These are phyloP conservation scores for Colletotrichum destructivum DNA, from an alignment of 2,329 filamentous ascomycete genomes.

Conservation along the genomic window DNA sequence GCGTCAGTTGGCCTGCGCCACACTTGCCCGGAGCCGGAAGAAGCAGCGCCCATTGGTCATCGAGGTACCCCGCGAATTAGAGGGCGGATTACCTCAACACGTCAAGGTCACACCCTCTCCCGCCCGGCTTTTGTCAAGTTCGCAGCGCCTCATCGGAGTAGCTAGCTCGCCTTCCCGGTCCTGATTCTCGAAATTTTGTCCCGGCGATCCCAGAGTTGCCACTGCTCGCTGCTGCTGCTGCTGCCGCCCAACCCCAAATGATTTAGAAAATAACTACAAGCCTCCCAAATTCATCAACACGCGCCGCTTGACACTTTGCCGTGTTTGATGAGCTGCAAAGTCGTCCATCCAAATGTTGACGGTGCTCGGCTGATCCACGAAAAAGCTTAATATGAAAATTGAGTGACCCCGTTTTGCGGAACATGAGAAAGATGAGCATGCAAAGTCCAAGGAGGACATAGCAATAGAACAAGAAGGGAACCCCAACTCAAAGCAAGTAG, in stretches of 20 bases:
- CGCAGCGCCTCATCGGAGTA: slow-evolving; percentile 15
- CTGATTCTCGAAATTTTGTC: neutral
- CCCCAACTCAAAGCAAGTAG: neutral
- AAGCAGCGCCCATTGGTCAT: slow-evolving; percentile 3
- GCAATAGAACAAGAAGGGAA: neutral
- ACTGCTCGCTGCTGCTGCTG: neutral
- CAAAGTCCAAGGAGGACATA: neutral
- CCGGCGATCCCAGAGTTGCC: slow-evolving; percentile 15
- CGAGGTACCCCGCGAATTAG: slow-evolving; percentile 23
- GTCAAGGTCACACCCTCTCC: neutral
- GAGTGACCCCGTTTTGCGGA: too few relatives aligned
- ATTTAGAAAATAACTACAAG: neutral
- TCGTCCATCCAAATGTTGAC: slow-evolving; percentile 1
- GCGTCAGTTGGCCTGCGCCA: slow-evolving; percentile 37
- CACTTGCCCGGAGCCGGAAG: slow-evolving; percentile 24
- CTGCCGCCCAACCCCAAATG: neutral
- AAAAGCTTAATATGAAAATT: neutral
- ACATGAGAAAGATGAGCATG: neutral
- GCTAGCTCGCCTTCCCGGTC: slow-evolving; percentile 1
- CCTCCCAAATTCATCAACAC: neutral
- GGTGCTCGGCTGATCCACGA: slow-evolving; percentile 2
- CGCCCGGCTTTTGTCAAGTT: neutral
- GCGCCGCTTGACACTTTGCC: neutral
- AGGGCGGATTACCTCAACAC: slow-evolving; percentile 18
- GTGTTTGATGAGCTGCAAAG: slow-evolving; percentile 10